Base-by-base conservation (phyloP, 306 rosid species). In the Casuarina glauca region DNA sequence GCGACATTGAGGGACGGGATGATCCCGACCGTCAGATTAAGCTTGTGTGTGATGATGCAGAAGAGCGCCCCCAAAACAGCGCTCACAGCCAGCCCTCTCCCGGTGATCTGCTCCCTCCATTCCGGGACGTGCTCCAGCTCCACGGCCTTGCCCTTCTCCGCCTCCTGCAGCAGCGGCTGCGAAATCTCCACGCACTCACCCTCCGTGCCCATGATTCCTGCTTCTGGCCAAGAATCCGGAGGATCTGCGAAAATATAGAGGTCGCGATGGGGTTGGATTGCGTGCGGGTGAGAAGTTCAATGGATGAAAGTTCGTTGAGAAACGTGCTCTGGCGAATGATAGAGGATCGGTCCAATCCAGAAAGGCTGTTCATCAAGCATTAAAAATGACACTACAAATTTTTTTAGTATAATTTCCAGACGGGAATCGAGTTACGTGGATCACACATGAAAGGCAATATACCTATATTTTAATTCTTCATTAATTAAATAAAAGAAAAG, bases 41-140 rank as follows among this genome's bases (percentile, higher is more conserved):
- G 94, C 85, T 95, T 95, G 85, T 93, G 98, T 0, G 96, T 86
- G 79, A 95, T 93, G 78, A 95, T 87, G 84, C 97, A 91, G 86
- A 95, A 93, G 45, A 95, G 78, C 51, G 77, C 35, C 20, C 99
- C 99, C 58, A 95, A 73, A 38, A 86, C 57, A 2, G 88, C 96
- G 69, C 99, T 95, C 72, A 91, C 96, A 66, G 86, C 88, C 75
- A 95, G 73, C n/a, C 97, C 97, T 81, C 97, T 87, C 73, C 89
- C 42, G n/a, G 97, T 95, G 78, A 95, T 93, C 72, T 95, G 99
- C 32, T 95, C 94, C 84, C 86, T 88, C 97, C 97, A 95, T 76
- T 87, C 94, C 0, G 97, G 99, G 68, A 88, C 60, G 12, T 2
- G 41, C 32, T 85, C 90, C 15, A 74, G 20, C 17, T 77, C 84